phyloP scores from a whole-genome alignment of 257 asterid genomes.

The Fraxinus quadrangulata region DNA sequence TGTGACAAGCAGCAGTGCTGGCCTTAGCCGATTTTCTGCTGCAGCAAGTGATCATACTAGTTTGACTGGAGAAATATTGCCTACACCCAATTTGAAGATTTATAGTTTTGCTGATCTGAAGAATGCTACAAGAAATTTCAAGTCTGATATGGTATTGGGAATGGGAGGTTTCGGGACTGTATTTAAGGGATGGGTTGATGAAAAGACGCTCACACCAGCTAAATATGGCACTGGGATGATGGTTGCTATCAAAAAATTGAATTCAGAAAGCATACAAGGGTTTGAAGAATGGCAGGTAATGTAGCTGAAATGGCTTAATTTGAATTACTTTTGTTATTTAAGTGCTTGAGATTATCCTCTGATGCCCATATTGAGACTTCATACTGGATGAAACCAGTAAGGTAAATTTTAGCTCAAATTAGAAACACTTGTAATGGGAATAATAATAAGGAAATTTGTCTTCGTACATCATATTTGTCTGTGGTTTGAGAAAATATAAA shows the following conservation, averaged over 20 bases:
- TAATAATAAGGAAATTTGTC: conserved; percentile 18
- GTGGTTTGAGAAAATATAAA: neutral
- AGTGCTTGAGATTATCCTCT: neutral
- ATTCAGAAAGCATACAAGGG: conserved; percentile 54
- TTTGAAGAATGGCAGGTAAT: conserved; percentile 63
- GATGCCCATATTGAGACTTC: conserved; percentile 9
- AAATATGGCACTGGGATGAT: conserved; percentile 41
- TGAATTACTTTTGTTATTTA: neutral
- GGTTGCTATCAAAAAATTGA: conserved; percentile 63
- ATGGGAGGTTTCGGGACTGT: conserved; percentile 63
- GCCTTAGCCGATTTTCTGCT: conserved; percentile 42
- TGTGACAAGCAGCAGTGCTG: conserved; percentile 46
- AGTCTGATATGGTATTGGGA: conserved; percentile 55
- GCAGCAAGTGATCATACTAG: conserved; percentile 42
- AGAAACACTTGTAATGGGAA: conserved; percentile 1
- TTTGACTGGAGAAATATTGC: conserved; percentile 41
- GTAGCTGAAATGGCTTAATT: neutral
- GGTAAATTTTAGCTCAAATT: neutral
- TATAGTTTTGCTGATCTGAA: conserved; percentile 48
- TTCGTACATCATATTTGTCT: neutral
- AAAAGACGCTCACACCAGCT: conserved; percentile 44
- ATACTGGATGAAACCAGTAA: conserved; percentile 3
- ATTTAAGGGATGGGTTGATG: conserved; percentile 61
- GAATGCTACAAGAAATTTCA: conserved; percentile 50
- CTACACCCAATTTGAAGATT: conserved; percentile 40